Base-by-base conservation (phyloP, 106 monocot species). In the Dendrobium huoshanense region DNA sequence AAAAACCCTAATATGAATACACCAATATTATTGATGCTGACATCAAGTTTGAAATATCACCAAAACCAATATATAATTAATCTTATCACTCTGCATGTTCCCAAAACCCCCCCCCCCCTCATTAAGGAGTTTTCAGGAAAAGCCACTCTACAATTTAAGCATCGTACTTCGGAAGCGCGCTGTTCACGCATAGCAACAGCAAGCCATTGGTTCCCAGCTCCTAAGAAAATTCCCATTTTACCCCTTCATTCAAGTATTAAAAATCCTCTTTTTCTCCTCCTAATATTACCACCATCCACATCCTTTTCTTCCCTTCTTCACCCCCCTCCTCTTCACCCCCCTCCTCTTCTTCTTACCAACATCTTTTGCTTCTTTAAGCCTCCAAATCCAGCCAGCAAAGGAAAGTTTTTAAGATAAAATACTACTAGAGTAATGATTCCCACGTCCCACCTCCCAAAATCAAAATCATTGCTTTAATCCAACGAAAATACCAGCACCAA, bases 381-480 rank as follows among this genome's bases (percentile, higher is more conserved):
- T 40, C 37, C 59, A 73, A 58, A 31, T 17, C 40, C 68, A 40
- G 24, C 41, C 19, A 42, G 65, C 11, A 76, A 51, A 40, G 55
- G 49, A 85, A 49, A 44, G 40, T 42, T 41, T 37, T 20, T 18
- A 18, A 8, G 73, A 77, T 37, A 37, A 40, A 44, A 51, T 56
- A 41, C 47, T 51, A n/a, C 18, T 18, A 61, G 79, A 73, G 80
- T 80, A 54, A 85, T 88, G 85, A 82, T 88, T 83, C 84, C 76
- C 84, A 77, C 84, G 81, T 82, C 80, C 84, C 83, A 81, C 79
- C 84, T 65, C 75, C 45, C 8, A 73, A 9, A 81, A 29, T 37
- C 54, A 77, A 85, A 78, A 73, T 44, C 84, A 55, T 88, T 81
- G 67, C 90, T 88, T 93, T 86, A 90, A 88, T 87, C 92, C 85